Percentiles rank a stretch among this genome's conserved stretches.
These are phyloP conservation scores for Magnusiomyces suaveolens DNA, from an alignment of 1,139 yeast genomes.

Conservation along the genomic window DNA sequence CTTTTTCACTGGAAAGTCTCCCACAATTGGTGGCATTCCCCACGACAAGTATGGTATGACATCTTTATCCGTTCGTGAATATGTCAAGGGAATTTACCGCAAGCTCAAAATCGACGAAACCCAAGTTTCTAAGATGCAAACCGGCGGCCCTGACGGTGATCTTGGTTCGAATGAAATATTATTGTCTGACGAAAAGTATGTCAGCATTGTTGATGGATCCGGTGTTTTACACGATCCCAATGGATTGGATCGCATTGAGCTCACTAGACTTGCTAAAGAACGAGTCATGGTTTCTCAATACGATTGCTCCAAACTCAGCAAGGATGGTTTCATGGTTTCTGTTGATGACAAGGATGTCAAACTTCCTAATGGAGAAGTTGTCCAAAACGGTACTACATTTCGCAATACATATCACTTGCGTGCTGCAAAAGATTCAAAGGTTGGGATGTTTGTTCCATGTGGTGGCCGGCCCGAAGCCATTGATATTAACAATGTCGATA, in stretches of 20 bases:
- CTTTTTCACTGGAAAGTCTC: conserved; percentile 92
- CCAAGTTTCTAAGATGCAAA: conserved; percentile 71
- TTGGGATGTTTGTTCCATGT: conserved; percentile 85
- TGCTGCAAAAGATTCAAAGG: conserved; percentile 49
- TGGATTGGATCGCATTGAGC: conserved; percentile 75
- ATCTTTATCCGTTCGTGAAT: conserved; percentile 85
- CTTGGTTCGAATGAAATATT: conserved; percentile 91
- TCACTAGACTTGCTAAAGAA: conserved; percentile 64
- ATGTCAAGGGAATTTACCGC: conserved; percentile 79
- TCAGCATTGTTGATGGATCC: conserved; percentile 89
- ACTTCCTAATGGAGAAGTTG: conserved; percentile 66
- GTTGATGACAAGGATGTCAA: conserved; percentile 76
- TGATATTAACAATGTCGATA: conserved; percentile 72
- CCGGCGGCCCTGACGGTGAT: conserved; percentile 99
- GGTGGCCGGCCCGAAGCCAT: conserved; percentile 98
- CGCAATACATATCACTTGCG: conserved; percentile 84
- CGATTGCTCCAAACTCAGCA: conserved; percentile 56
- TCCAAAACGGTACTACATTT: conserved; percentile 83
- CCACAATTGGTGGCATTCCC: conserved; percentile 91
- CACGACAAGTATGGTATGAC: conserved; percentile 99
- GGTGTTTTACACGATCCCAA: conserved; percentile 90
- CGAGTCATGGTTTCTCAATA: conserved; percentile 69
- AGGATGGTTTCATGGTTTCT: conserved; percentile 69
- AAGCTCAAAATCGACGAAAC: conserved; percentile 53
- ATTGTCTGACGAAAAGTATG: conserved; percentile 74